These are phyloP conservation scores for Russula olivacea DNA, from an alignment of 768 basidiomycete genomes.

Conservation along the genomic window DNA sequence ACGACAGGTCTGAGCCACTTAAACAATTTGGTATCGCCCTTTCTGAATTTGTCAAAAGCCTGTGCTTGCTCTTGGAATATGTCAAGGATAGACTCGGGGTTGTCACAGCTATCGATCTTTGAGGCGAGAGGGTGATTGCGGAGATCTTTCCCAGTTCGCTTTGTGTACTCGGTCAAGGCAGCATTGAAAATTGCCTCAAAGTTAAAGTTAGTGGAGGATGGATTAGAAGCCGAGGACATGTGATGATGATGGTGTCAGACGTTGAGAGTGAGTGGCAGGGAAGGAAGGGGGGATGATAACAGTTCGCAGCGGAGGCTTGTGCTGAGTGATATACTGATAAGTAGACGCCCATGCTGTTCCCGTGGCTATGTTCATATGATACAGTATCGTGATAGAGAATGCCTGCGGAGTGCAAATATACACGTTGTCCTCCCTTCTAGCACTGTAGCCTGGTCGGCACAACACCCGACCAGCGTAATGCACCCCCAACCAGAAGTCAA, in stretches of 20 bases:
- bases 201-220: neutral
- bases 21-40: neutral
- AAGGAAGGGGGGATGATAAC: too few relatives aligned
- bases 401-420: too few relatives aligned
- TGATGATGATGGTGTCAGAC: neutral
- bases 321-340: too few relatives aligned
- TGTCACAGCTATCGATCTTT: neutral
- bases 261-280: too few relatives aligned
- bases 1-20: neutral
- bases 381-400: too few relatives aligned
- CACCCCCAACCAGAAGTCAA: too few relatives aligned
- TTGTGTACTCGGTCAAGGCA: neutral
- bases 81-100: neutral
- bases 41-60: neutral
- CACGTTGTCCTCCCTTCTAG: too few relatives aligned
- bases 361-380: too few relatives aligned
- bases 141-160: neutral
- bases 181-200: neutral
- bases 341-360: too few relatives aligned
- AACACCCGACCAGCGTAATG: too few relatives aligned
- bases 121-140: neutral
- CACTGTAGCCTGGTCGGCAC: too few relatives aligned
- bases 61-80: neutral
- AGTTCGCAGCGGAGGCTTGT: too few relatives aligned
- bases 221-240: neutral